These are phyloP conservation scores for Boletus fagicola DNA, from an alignment of 768 basidiomycete genomes.

Conservation along the genomic window DNA sequence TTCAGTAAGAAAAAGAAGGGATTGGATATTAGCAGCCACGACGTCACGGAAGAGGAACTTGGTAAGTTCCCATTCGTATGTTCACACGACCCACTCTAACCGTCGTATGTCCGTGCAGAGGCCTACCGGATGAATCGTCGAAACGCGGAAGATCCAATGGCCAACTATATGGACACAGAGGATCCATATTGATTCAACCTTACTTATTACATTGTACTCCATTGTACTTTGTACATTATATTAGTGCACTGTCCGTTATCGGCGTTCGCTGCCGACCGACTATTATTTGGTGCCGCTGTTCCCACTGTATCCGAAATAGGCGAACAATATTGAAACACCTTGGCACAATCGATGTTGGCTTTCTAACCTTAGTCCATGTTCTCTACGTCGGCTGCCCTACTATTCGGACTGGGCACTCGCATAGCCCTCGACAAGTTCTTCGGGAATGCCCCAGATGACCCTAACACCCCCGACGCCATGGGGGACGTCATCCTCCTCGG, in stretches of 20 bases:
- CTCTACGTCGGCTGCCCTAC: conserved; percentile 62
- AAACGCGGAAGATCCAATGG: conserved; percentile 86
- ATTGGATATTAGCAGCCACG: conserved; percentile 53
- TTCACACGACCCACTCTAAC: conserved; percentile 8
- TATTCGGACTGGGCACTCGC: conserved; percentile 73
- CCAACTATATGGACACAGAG: conserved; percentile 76
- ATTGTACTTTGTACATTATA: not conserved
- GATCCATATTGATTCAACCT: conserved; percentile 13
- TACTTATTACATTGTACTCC: not conserved
- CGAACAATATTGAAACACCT: conserved; percentile 14
- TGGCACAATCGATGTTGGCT: conserved; percentile 14
- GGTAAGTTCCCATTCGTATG: conserved; percentile 44
- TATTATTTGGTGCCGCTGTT: conserved; percentile 16
- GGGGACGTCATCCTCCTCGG: conserved; percentile 66
- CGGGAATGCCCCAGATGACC: conserved; percentile 38
- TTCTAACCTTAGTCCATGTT: conserved; percentile 38
- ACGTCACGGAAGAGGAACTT: conserved; percentile 87
- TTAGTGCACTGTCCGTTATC: not conserved
- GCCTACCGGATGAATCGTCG: conserved; percentile 81
- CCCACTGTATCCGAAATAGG: conserved; percentile 23
- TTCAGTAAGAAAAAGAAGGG: conserved; percentile 61
- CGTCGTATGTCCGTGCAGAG: conserved; percentile 49
- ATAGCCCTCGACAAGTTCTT: conserved; percentile 61
- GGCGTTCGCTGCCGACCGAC: not conserved
- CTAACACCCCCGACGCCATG: conserved; percentile 35